Percentiles rank a stretch among this genome's conserved stretches.
Conservation (phyloP, 2,329 filamentous ascomycete species). For the Basipetospora chlamydospora region DNA sequence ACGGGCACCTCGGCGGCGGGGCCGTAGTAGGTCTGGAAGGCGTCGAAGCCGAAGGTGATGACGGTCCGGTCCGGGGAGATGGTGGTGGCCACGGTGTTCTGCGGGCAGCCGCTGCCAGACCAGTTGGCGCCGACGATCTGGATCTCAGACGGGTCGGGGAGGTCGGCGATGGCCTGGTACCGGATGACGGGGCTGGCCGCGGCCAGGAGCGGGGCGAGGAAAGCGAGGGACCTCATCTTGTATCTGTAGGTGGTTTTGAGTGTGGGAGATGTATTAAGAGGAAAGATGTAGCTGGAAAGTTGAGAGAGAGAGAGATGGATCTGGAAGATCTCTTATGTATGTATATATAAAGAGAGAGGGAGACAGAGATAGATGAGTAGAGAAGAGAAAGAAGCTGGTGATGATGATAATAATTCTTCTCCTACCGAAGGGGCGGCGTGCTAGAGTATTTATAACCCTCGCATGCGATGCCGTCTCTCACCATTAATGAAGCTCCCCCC, state of each 20-base stretch:
- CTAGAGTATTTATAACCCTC: constrained; percentile 5
- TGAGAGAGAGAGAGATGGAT: neutral
- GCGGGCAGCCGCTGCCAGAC: constrained; percentile 29
- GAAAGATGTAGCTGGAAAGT: neutral
- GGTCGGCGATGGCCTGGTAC: constrained; percentile 17
- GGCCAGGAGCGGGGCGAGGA: constrained; percentile 21
- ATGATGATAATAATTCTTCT: constrained; percentile 2
- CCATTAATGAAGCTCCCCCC: too few relatives aligned
- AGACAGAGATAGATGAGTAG: too few relatives aligned
- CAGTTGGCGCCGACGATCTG: constrained; percentile 24
- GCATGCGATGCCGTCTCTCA: too few relatives aligned
- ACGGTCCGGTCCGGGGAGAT: constrained; percentile 28
- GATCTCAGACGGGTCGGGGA: constrained; percentile 24
- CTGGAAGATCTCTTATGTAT: neutral
- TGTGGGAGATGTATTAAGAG: constrained; percentile 5
- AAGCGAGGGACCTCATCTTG: constrained; percentile 22
- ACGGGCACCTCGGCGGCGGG: constrained; percentile 21
- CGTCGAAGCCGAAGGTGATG: constrained; percentile 31
- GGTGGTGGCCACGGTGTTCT: constrained; percentile 25
- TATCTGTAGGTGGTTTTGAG: neutral
- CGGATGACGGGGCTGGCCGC: constrained; percentile 19
- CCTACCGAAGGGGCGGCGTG: neutral
- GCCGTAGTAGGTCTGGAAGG: constrained; percentile 32
- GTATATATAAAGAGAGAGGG: neutral
- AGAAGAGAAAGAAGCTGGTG: constrained; percentile 2